Conservation (phyloP, 192 early-diverging fungal genomes). For the Cetraspora pellucida region DNA sequence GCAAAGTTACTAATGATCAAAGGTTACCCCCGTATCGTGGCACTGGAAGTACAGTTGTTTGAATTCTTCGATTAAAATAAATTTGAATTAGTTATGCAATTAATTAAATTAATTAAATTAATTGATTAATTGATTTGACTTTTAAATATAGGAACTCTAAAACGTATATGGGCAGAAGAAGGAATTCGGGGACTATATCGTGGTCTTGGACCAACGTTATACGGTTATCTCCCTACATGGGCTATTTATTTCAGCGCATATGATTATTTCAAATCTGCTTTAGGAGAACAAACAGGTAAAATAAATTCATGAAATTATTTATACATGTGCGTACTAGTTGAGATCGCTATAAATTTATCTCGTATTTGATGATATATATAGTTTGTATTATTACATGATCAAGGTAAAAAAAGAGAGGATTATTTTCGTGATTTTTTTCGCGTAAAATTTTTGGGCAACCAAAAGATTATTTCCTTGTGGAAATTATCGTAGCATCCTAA, state of each 20-base stretch:
- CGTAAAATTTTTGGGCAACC: no score
- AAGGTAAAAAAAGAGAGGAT: neutral
- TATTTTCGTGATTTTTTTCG: neutral
- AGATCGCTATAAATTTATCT: neutral
- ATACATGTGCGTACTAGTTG: neutral
- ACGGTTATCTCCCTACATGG: constrained; percentile 89
- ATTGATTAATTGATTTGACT: no score
- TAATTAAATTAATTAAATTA: no score
- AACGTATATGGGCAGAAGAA: constrained; percentile 76
- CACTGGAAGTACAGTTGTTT: constrained; percentile 47
- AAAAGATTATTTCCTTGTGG: no score
- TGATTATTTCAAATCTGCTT: constrained; percentile 68
- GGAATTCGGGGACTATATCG: constrained; percentile 88
- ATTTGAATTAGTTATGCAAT: neutral
- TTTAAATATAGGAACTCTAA: constrained; percentile 56
- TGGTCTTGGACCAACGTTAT: constrained; percentile 83
- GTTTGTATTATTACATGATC: no score
- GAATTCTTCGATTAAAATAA: neutral
- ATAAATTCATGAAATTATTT: neutral
- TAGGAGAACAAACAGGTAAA: constrained; percentile 4
- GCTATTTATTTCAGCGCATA: constrained; percentile 93
- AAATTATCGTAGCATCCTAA: no score
- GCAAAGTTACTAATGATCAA: constrained; percentile 26
- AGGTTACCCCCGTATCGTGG: constrained; percentile 55
- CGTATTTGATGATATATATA: no score